Evolutionary conservation across 169 alveolate genomes (phyloP).

Genomic region (Perkinsus marinus): DNA sequence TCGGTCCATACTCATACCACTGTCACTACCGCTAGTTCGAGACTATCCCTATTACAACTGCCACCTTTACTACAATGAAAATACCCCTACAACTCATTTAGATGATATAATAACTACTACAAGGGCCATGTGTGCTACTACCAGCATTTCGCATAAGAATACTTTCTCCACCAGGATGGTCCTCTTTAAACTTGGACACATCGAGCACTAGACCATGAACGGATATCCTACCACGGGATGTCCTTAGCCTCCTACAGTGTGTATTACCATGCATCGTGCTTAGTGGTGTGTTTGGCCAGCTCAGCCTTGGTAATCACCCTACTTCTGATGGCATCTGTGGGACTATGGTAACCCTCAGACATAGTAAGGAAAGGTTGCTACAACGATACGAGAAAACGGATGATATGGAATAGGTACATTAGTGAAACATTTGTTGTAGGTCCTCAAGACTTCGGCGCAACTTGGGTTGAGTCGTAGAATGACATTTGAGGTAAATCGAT

Average conservation of each 20-base stretch:
- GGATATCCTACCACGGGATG: not conserved
- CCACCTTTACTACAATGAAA: too few species aligned
- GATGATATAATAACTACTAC: too few species aligned
- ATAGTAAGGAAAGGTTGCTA: not conserved
- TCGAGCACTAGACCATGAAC: not conserved
- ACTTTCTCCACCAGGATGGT: not conserved
- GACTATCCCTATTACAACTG: too few species aligned
- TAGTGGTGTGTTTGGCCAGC: not conserved
- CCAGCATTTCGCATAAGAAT: not conserved
- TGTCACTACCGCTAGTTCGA: too few species aligned
- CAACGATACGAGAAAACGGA: not conserved
- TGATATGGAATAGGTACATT: not conserved
- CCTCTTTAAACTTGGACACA: not conserved
- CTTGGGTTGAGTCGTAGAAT: too few species aligned
- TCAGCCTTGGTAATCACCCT: not conserved
- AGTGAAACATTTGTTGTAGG: not conserved
- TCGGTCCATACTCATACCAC: too few species aligned
- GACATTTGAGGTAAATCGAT: not conserved
- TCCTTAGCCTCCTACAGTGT: not conserved
- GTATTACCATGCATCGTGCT: not conserved
- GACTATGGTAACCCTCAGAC: not conserved
- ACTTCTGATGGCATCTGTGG: not conserved
- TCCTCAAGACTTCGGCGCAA: too few species aligned
- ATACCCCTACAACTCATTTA: too few species aligned
- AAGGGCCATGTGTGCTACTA: not conserved